Percentiles rank a stretch among this genome's conserved stretches.
Evolutionary conservation across 2,329 filamentous ascomycete species (phyloP).

Genomic region (Monilinia laxa): DNA sequence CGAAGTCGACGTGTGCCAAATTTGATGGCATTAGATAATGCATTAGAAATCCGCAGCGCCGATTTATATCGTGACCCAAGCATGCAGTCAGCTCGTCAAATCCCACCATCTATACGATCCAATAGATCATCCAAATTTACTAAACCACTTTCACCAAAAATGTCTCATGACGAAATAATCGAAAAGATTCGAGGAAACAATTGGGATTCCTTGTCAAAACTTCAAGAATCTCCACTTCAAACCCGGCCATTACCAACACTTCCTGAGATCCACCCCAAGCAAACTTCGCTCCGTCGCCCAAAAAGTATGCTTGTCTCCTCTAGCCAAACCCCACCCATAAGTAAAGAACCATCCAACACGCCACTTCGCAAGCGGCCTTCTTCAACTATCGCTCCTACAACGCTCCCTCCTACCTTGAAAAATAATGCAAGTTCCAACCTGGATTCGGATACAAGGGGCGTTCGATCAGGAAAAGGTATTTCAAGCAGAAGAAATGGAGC

Average conservation of each 20-base stretch:
- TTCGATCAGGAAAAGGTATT: constrained; percentile 25
- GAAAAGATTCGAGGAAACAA: constrained; percentile 4
- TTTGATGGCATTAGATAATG: constrained; percentile 27
- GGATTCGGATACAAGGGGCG: constrained; percentile 2
- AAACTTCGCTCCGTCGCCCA: constrained; percentile 8
- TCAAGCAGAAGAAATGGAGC: constrained; percentile 32
- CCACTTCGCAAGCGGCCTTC: constrained; percentile 9
- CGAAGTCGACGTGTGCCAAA: constrained; percentile 28
- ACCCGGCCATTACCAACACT: not conserved
- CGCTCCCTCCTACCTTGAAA: constrained; percentile 3
- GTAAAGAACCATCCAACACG: constrained; percentile 6
- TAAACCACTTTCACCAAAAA: constrained; percentile 1
- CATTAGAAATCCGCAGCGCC: constrained; percentile 21
- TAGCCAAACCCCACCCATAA: not conserved
- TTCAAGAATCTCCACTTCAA: constrained; percentile 11
- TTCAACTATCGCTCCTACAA: constrained; percentile 17
- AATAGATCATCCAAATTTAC: constrained; percentile 18
- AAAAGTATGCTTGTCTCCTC: constrained; percentile 15
- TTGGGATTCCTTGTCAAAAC: constrained; percentile 10
- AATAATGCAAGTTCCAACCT: constrained; percentile 6
- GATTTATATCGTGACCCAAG: constrained; percentile 30
- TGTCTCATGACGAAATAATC: constrained; percentile 4
- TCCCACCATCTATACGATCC: constrained; percentile 6
- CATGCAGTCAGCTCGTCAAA: constrained; percentile 13
- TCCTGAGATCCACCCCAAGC: not conserved